A percentile compares a stretch with the other conserved stretches of the same genome.
Conservation (phyloP, 2,329 filamentous ascomycete species). For the Fusarium sp. region DNA sequence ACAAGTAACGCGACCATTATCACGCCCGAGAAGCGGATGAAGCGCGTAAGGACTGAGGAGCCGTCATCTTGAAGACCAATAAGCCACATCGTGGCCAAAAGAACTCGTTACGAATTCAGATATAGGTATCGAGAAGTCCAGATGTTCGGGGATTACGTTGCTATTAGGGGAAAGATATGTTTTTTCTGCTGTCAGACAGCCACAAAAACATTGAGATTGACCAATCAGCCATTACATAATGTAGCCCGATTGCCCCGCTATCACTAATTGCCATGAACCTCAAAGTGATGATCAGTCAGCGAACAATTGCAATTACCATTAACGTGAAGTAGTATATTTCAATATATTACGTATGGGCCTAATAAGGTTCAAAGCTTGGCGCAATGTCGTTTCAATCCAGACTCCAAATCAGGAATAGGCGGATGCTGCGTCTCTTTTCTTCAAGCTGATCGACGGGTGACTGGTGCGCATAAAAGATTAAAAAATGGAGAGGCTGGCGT, state of each 20-base stretch:
- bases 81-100: not conserved
- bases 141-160: not conserved
- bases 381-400: not conserved
- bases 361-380: not conserved
- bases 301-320: not conserved
- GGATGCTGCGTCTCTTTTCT: no score
- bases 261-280: not conserved
- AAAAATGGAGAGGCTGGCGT: not conserved
- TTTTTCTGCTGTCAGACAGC: not conserved
- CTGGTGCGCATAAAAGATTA: slow-evolving; percentile 10
- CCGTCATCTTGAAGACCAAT: slow-evolving; percentile 5
- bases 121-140: not conserved
- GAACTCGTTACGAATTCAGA: not conserved
- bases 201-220: not conserved
- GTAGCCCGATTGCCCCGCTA: not conserved
- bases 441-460: not conserved
- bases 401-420: not conserved
- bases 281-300: not conserved
- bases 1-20: slow-evolving; percentile 7
- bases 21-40: slow-evolving; percentile 6
- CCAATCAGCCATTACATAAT: not conserved
- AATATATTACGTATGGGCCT: not conserved
- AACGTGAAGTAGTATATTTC: not conserved
- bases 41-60: not conserved
- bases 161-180: not conserved